phyloP scores from a whole-genome alignment of 495 filamentous ascomycete species.

The Cairneyella variabilis region DNA sequence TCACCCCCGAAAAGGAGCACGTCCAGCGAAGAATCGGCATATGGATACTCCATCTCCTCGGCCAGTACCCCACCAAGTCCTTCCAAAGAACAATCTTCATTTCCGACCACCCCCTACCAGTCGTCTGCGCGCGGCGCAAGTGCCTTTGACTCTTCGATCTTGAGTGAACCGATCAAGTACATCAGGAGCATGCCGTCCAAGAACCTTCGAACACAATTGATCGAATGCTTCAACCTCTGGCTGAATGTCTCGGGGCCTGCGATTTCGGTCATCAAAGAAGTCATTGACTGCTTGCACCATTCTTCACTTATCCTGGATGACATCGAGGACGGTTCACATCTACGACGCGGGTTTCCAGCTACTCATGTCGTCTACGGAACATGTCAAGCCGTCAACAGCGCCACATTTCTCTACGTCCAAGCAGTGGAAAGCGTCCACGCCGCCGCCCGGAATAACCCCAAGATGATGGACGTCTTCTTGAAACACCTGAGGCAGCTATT shows the following conservation, averaged over 20 bases:
- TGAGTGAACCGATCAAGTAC: not conserved
- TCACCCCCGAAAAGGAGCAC: not conserved
- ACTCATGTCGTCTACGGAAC: conserved; percentile 33
- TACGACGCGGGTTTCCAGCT: conserved; percentile 34
- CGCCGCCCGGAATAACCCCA: not conserved
- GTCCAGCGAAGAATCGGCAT: not conserved
- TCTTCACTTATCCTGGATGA: conserved; percentile 29
- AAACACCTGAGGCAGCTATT: conserved; percentile 21
- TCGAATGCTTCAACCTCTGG: not conserved
- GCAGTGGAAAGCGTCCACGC: not conserved
- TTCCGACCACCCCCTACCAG: not conserved
- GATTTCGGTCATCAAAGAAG: not conserved
- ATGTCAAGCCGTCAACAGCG: conserved; percentile 46
- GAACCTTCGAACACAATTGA: not conserved
- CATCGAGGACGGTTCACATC: conserved; percentile 35
- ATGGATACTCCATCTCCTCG: not conserved
- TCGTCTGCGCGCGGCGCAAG: not conserved
- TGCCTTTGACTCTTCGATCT: not conserved
- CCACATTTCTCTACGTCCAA: conserved; percentile 39
- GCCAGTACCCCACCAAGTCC: not conserved
- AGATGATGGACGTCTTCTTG: not conserved
- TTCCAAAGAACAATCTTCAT: not conserved
- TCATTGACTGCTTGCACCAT: not conserved
- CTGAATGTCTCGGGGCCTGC: not conserved
- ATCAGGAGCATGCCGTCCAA: not conserved